A percentile compares a stretch with the other conserved stretches of the same genome.
Conservation (phyloP, 306 rosid species). For the Rubus parviflorus region DNA sequence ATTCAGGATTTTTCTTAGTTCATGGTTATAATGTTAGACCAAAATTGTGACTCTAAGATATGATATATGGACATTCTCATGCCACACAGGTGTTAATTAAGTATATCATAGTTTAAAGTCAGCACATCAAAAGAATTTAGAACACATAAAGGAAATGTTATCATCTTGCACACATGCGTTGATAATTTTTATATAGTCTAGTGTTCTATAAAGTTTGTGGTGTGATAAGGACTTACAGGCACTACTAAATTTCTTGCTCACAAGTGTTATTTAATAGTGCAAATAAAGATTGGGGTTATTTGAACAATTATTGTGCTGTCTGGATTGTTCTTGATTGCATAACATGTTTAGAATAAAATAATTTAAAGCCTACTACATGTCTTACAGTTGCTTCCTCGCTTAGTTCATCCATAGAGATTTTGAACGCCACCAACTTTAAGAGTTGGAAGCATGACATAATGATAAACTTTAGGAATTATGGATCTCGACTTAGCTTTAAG, state of each 20-base stretch:
- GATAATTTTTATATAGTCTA: background rate
- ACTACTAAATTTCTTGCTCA: background rate
- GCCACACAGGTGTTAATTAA: no score
- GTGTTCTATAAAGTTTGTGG: background rate
- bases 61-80: no score
- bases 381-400: background rate
- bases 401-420: background rate
- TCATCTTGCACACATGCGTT: constrained; percentile 2
- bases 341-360: background rate
- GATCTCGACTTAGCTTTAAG: background rate
- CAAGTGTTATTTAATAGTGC: background rate
- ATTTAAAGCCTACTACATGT: background rate
- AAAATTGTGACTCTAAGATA: background rate
- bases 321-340: background rate
- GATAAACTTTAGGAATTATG: background rate
- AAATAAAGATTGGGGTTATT: background rate
- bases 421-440: background rate
- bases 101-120: background rate
- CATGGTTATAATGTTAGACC: constrained; percentile 1
- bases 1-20: background rate
- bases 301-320: background rate
- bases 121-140: background rate
- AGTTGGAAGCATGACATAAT: background rate
- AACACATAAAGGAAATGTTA: background rate
- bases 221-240: background rate